Conservation (phyloP, 305 asterid genomes). For the Fraxinus floribunda region DNA sequence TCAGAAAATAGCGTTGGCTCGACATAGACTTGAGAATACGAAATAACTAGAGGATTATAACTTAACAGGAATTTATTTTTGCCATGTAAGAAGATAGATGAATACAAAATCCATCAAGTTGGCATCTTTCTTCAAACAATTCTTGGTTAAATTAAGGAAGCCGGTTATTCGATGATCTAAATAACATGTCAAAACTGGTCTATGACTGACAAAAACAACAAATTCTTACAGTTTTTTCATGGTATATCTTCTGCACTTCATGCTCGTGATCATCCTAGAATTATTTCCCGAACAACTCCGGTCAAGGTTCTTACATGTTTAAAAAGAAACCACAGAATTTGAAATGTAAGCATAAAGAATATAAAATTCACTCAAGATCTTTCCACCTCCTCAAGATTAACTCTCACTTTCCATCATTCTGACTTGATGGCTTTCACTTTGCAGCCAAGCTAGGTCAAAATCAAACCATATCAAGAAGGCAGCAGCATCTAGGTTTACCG, state of each 20-base stretch:
- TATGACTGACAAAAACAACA: not conserved
- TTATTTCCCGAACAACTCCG: not conserved
- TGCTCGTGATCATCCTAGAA: slow-evolving; percentile 2
- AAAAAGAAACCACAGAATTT: not conserved
- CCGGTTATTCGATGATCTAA: not conserved
- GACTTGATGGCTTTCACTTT: not conserved
- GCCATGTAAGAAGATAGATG: not conserved
- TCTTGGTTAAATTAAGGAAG: not conserved
- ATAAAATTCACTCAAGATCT: slow-evolving; percentile 4
- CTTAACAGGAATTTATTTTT: not conserved
- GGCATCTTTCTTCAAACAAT: not conserved
- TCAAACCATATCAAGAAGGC: not conserved
- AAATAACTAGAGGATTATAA: not conserved
- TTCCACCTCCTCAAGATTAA: not conserved
- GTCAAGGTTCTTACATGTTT: not conserved
- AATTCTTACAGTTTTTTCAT: not conserved
- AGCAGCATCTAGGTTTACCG: not conserved
- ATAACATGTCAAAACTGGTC: not conserved
- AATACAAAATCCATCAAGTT: not conserved
- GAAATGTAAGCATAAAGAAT: not conserved
- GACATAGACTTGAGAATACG: not conserved
- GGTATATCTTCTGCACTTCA: not conserved
- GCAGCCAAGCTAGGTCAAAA: not conserved
- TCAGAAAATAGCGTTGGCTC: not conserved
- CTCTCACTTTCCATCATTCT: not conserved